These are phyloP conservation scores for Wickerhamiella dianesei DNA, from an alignment of 805 yeast genomes.

Conservation along the genomic window DNA sequence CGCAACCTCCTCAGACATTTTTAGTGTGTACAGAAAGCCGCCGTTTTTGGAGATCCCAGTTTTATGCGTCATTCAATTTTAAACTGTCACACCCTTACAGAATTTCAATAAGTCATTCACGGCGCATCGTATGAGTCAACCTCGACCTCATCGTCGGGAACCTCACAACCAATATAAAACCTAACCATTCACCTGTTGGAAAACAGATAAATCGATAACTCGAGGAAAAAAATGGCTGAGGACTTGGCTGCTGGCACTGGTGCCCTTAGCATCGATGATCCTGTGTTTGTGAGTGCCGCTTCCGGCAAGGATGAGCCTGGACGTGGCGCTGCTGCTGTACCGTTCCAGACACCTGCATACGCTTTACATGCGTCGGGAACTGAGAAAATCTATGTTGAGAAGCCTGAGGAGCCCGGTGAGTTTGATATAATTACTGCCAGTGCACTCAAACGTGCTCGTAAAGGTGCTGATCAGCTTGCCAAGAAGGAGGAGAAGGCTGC, in stretches of 20 bases:
- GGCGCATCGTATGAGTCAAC: too few species aligned
- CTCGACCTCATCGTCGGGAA: too few species aligned
- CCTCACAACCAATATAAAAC: neutral
- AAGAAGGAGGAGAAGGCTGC: slow-evolving; percentile 63
- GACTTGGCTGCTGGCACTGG: slow-evolving; percentile 13
- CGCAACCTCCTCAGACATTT: neutral
- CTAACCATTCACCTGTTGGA: too few species aligned
- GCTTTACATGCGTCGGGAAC: slow-evolving; percentile 41
- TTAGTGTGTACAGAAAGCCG: neutral
- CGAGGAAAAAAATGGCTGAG: slow-evolving; percentile 13
- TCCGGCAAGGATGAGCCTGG: slow-evolving; percentile 33
- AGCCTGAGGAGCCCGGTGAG: slow-evolving; percentile 41
- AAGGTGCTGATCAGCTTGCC: slow-evolving; percentile 83
- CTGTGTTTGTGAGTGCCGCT: slow-evolving; percentile 50
- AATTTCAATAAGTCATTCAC: too few species aligned
- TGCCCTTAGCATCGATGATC: neutral
- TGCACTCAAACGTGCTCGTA: slow-evolving; percentile 90
- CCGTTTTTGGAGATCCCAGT: too few species aligned
- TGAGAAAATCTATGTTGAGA: slow-evolving; percentile 46
- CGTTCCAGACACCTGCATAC: slow-evolving; percentile 72
- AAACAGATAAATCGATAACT: too few species aligned
- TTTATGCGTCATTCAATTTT: too few species aligned
- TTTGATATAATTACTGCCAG: slow-evolving; percentile 74
- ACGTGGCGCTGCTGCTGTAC: slow-evolving; percentile 53
- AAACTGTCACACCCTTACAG: too few species aligned